These are phyloP conservation scores for Colletotrichum tanaceti DNA, from an alignment of 2,329 filamentous ascomycete genomes.

Conservation along the genomic window DNA sequence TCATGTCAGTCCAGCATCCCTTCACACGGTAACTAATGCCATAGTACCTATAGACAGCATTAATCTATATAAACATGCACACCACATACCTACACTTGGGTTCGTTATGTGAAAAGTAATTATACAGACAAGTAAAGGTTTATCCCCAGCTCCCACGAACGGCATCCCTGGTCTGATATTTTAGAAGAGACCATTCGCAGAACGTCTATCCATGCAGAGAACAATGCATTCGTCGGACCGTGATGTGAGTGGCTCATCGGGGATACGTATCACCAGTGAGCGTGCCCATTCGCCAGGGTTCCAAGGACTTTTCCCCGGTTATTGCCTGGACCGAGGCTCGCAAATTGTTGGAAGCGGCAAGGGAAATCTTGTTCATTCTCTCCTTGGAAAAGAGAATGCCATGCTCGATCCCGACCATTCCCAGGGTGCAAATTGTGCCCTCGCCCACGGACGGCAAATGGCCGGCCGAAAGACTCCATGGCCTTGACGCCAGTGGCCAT, in stretches of 20 bases:
- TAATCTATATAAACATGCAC: no score
- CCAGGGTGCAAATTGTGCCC: constrained; percentile 6
- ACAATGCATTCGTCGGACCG: not conserved
- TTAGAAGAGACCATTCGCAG: not conserved
- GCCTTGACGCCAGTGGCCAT: constrained; percentile 1
- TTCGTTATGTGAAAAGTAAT: no score
- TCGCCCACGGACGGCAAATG: not conserved
- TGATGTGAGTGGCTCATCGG: not conserved
- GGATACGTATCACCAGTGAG: constrained; percentile 3
- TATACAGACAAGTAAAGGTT: not conserved
- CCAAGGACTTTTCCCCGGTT: constrained; percentile 1
- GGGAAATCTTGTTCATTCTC: not conserved
- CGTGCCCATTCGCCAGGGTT: not conserved
- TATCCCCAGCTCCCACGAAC: not conserved
- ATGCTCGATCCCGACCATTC: constrained; percentile 3
- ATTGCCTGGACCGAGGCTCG: not conserved
- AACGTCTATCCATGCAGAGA: not conserved
- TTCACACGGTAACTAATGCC: no score
- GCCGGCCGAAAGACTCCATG: constrained; percentile 1
- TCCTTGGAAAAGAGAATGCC: constrained; percentile 3
- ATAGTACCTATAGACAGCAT: no score
- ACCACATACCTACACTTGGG: no score
- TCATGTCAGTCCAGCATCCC: no score
- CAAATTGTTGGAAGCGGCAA: not conserved
- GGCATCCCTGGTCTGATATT: not conserved